phyloP scores from a whole-genome alignment of 768 basidiomycete species.

The Myochromella boudieri region DNA sequence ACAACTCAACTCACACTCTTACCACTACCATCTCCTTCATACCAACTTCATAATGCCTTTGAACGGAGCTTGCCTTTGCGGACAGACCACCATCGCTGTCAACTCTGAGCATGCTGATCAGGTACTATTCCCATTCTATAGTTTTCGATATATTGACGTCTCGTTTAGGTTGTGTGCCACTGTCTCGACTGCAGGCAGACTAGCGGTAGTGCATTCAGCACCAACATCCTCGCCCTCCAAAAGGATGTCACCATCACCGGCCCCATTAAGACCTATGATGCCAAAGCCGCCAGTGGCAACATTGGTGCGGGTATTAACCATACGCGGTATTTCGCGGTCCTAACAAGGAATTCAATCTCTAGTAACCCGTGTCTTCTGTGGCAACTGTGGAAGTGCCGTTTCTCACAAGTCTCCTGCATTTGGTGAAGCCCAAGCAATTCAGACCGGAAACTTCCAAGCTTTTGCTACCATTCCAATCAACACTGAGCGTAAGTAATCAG shows the following conservation, averaged over 20 bases:
- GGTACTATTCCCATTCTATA: conserved; percentile 19
- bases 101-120: conserved; percentile 26
- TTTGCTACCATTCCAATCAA: conserved; percentile 28
- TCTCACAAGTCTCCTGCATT: conserved; percentile 33
- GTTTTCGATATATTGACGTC: too few relatives aligned
- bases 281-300: conserved; percentile 31
- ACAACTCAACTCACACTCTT: too few relatives aligned
- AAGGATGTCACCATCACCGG: conserved; percentile 32
- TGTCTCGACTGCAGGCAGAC: conserved; percentile 37
- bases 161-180: conserved; percentile 32
- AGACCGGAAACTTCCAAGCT: conserved; percentile 40
- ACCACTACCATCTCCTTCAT: background rate
- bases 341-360: background rate
- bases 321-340: background rate
- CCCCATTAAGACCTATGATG: conserved; percentile 28
- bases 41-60: conserved; percentile 18
- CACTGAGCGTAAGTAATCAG: conserved; percentile 27
- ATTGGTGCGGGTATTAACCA: conserved; percentile 16
- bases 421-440: conserved; percentile 34
- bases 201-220: conserved; percentile 38
- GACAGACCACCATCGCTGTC: conserved; percentile 28
- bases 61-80: conserved; percentile 33
- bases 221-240: conserved; percentile 34
- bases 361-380: conserved; percentile 39
- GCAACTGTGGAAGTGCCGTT: conserved; percentile 36